Evolutionary conservation across 1,284 basidiomycete species (phyloP), one percentile per base, ranked within the genome.

Genomic region (Moesziomyces sp.): DNA sequence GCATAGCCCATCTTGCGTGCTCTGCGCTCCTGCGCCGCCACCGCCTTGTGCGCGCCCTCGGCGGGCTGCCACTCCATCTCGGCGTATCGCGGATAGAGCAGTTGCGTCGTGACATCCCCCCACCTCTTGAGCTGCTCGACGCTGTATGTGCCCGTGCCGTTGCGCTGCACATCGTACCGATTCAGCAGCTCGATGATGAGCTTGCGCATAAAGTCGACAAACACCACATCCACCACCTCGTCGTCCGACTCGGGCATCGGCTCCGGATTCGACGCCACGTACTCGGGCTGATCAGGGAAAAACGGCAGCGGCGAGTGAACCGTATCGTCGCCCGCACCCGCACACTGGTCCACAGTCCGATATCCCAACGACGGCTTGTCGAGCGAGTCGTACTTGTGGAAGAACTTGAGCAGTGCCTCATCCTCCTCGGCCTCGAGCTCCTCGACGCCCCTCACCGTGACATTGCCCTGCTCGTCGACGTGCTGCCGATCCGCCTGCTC

Each of bases 51-150:
- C 13, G 60, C 59, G 2, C 59, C 59, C n/a, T 69, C 62, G 3
- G 23, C 19, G 3, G 68, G 70, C 26, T 75, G 52, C 79, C 79
- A 81, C 23, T 65, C 64, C 28, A 67, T 46, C 55, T 80, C 57
- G 3, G 78, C 80, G 34, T 70, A 82, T 3, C 70, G 43, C 1
- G 78, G 77, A 44, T 82, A 83, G 18, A 83, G 52, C 38, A 77
- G 65, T 56, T 83, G 79, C 8, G 82, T 83, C 2, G 80, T 79
- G 5, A 82, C 46, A 24, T 69, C 62, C 47, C 78, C 80, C 76
- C 80, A 83, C 8, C 46, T 49, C 24, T 58, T 35, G 18, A 74
- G 58, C 26, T 82, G 73, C 14, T 54, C 63, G n/a, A 52, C 24
- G 3, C 46, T 46, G 52, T 81, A 83, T 8, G 3, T n/a, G 0